Evolutionary conservation across 2,329 filamentous ascomycete species (phyloP), one percentile per base, ranked within the genome.

Genomic region (Simplicillium sp.): DNA sequence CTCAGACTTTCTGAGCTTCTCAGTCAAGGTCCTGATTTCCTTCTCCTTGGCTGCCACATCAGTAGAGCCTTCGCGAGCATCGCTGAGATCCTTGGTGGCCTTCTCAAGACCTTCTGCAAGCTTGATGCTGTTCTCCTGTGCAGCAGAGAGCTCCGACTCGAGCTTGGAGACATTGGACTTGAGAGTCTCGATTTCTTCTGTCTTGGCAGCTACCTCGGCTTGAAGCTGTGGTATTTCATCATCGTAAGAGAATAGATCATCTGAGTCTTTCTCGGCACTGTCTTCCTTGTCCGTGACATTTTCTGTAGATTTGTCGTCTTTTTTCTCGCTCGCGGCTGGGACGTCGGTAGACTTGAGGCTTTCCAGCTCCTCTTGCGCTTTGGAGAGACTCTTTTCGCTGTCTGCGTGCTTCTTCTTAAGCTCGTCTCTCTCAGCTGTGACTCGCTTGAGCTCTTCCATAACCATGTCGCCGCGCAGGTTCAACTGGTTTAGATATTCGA

Each of bases 201-300:
- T 68, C 52, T 84, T 85, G 42, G 80, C 74, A 39, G 80, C 71
- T 3, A 92, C 60, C 49, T 92, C 83, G 1, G 75, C 71, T 53
- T 94, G 83, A n/a, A 95, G 65, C 40, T 85, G 78, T 3, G 86
- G 84, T 12, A 94, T 71, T 61, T 97, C 90, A 38, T 83, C 82
- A 44, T 97, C 89, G 51, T 88, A 94, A 0, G 88, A 95, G 62
- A 96, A 96, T 61, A 96, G 84, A 37, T 94, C 86, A 48, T 89
- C 84, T 14, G 60, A 65, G 4, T 62, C 59, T 3, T 56, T 50
- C 47, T 54, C 55, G 2, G 42, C 48, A 7, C 46, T 42, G 7
- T 60, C 55, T 28, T 18, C 3, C n/a, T 40, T 11, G 9, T 16
- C 14, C 2, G 17, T 25, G 8, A 33, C 37, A n/a, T 37, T 32